Evolutionary conservation across 2,329 filamentous ascomycete genomes (phyloP), one percentile per base, ranked within the genome.

Genomic region (Paradendryphiella salina): DNA sequence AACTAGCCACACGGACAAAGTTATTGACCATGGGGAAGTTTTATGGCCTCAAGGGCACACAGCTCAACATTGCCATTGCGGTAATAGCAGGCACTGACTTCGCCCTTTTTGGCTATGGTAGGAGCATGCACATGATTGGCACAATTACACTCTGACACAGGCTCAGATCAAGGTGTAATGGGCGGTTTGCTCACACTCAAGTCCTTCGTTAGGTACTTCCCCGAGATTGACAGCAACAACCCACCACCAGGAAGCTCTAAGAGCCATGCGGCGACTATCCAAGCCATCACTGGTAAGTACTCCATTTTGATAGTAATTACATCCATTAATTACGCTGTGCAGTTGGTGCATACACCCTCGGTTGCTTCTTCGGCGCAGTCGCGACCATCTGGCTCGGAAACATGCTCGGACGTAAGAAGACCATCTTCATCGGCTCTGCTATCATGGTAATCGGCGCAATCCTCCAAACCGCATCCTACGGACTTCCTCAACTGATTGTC

Each of bases 81-180:
- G 74, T 85, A n/a, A 81, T 90, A 63, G 87, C 87, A 50, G 87
- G 87, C 64, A 82, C 85, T 41, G 86, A 89, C 72, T 89, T 89
- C 67, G 76, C 88, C 57, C 72, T 79, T 9, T 80, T 84, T 56
- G 82, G 82, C 36, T 83, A 82, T 85, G 87, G 90, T 70, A 54
- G 65, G 60, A 6, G 11, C 9, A 0, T 14, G 3, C 15, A 14
- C 8, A 59, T 49, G 56, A 23, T 5, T 40, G 0, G 39, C 2
- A 1, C 10, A 9, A 17, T 17, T 28, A 5, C 31, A 29, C 26
- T 37, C 52, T 66, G 52, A 62, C 40, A 23, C 5, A 17, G 4
- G 14, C 4, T n/a, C 10, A 69, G 66, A 69, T 37, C 66, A 69
- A 41, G 66, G 66, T 61, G 66, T 90, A 8, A 90, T 89, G 80